These are phyloP conservation scores for Candida jianshihensis DNA, from an alignment of 805 yeast species.

Conservation along the genomic window DNA sequence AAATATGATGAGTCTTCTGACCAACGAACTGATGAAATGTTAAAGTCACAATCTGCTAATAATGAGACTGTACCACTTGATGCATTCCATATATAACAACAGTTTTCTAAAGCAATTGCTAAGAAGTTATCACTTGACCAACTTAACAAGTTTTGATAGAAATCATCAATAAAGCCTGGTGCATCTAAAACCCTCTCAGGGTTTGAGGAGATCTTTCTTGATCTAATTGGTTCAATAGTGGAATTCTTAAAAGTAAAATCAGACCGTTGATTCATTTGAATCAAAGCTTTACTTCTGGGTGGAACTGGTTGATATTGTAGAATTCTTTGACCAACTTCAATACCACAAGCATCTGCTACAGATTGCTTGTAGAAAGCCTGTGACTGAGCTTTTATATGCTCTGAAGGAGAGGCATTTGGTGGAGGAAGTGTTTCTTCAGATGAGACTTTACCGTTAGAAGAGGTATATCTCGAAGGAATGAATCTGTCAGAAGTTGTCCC, in stretches of 20 bases:
- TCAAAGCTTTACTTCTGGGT: constrained; percentile 39
- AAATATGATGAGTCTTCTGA: constrained; percentile 84
- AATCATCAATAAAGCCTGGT: constrained; percentile 90
- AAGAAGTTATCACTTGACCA: constrained; percentile 82
- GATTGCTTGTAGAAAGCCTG: constrained; percentile 56
- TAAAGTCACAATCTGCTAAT: constrained; percentile 50
- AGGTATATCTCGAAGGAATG: constrained; percentile 49
- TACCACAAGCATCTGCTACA: constrained; percentile 93
- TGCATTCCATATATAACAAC: constrained; percentile 92
- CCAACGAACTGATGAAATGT: constrained; percentile 77
- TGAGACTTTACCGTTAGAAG: constrained; percentile 39
- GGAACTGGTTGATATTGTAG: constrained; percentile 83
- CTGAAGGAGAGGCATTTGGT: constrained; percentile 39
- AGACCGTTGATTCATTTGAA: constrained; percentile 19
- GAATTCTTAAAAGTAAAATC: constrained; percentile 24
- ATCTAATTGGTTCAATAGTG: constrained; percentile 53
- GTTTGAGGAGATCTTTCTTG: constrained; percentile 73
- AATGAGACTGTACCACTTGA: constrained; percentile 68
- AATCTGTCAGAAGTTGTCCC: constrained; percentile 44
- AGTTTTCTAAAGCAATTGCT: constrained; percentile 81
- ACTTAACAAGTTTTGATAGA: constrained; percentile 75
- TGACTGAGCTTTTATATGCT: constrained; percentile 36
- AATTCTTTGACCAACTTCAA: constrained; percentile 74
- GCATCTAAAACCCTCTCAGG: constrained; percentile 95
- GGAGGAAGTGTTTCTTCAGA: constrained; percentile 33